phyloP scores from a whole-genome alignment of 2,329 filamentous ascomycete species.

The Colletotrichum sp. region DNA sequence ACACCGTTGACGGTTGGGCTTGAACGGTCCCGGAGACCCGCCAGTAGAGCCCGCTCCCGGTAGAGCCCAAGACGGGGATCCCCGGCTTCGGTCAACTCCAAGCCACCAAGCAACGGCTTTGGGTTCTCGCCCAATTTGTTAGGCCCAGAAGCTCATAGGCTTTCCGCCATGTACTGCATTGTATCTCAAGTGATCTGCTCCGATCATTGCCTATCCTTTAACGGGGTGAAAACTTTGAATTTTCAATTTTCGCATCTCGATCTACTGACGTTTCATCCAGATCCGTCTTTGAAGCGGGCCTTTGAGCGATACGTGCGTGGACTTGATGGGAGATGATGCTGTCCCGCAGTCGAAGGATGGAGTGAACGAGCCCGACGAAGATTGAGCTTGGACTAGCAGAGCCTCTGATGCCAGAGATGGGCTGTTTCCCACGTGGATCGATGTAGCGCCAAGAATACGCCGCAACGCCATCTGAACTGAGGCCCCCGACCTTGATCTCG shows the following conservation, averaged over 20 bases:
- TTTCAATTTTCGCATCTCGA: neutral
- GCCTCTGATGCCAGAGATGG: neutral
- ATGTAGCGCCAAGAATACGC: neutral
- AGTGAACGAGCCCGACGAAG: neutral
- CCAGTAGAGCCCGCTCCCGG: neutral
- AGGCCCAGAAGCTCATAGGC: neutral
- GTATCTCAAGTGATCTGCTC: neutral
- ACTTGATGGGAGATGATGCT: neutral
- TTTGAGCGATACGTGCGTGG: neutral
- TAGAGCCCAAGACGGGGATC: constrained; percentile 14
- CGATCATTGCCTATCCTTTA: neutral
- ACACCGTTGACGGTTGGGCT: neutral
- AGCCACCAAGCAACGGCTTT: neutral
- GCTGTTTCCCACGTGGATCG: constrained; percentile 3
- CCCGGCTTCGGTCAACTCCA: neutral
- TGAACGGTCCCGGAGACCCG: neutral
- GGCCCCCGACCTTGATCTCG: neutral
- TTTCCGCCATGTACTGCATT: neutral
- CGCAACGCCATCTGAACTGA: constrained; percentile 13
- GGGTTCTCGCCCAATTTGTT: constrained; percentile 1
- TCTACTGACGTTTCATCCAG: neutral
- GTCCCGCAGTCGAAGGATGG: neutral
- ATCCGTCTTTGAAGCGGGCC: neutral
- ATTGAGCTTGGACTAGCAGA: neutral
- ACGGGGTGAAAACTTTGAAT: neutral